Conservation (phyloP, 306 rosid genomes). For the Castanea sativa region DNA sequence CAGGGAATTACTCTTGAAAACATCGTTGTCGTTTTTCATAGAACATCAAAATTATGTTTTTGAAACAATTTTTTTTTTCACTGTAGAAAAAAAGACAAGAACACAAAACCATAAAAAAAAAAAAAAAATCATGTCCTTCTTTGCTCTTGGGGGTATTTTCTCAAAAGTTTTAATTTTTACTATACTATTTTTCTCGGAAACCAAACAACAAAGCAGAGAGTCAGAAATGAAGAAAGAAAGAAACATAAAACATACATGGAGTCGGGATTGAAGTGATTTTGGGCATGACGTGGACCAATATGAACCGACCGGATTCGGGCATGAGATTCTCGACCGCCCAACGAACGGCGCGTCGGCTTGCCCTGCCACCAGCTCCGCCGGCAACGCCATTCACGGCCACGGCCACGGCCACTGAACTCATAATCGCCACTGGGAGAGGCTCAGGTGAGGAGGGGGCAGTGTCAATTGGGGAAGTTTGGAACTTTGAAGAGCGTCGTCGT, state of each 20-base stretch:
- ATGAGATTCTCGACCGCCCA: conserved; percentile 79
- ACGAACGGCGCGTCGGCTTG: conserved; percentile 73
- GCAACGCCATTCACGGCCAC: conserved; percentile 46
- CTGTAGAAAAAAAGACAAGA: too few species aligned
- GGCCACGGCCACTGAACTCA: conserved; percentile 69
- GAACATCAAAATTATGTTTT: too few species aligned
- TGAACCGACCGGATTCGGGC: conserved; percentile 66
- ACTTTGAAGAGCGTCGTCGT: not conserved
- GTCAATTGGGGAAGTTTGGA: not conserved
- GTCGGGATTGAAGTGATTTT: conserved; percentile 66
- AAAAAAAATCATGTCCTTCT: too few species aligned
- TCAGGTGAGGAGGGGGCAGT: too few species aligned
- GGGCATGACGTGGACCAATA: conserved; percentile 85
- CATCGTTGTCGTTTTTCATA: too few species aligned
- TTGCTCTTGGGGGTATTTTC: too few species aligned
- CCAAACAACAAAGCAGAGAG: conserved; percentile 19
- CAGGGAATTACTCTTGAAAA: too few species aligned
- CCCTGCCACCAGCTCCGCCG: conserved; percentile 40
- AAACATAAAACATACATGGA: conserved; percentile 65
- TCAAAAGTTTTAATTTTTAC: not conserved
- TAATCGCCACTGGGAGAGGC: not conserved
- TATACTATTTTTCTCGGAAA: not conserved
- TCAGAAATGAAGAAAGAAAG: not conserved
- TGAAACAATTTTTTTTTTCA: too few species aligned
- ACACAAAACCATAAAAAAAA: too few species aligned